phyloP scores from a whole-genome alignment of 805 yeast species.

The Wickerhamomyces mucosus region DNA sequence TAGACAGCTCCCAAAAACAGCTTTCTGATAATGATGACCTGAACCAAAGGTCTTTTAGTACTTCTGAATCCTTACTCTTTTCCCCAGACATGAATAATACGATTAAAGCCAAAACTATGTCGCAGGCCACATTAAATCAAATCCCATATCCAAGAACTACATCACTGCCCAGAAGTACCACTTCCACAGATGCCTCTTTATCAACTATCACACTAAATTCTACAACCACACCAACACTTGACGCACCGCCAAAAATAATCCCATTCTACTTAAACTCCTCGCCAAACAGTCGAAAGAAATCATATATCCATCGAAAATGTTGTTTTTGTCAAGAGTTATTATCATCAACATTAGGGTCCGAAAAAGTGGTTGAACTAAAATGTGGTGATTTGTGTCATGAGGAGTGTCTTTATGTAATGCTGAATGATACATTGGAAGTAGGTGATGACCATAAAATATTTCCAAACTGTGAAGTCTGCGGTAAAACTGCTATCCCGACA shows the following conservation, averaged over 20 bases:
- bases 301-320: constrained; percentile 21
- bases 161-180: neutral
- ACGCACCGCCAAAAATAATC: neutral
- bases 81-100: no score
- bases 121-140: no score
- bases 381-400: constrained; percentile 40
- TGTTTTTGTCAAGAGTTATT: constrained; percentile 36
- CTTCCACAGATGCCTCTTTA: no score
- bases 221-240: neutral
- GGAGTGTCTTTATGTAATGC: constrained; percentile 29
- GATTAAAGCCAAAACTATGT: no score
- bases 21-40: no score
- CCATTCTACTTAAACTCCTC: neutral
- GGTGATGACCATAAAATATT: constrained; percentile 11
- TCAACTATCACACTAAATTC: no score
- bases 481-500: constrained; percentile 12
- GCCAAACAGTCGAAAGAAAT: constrained; percentile 6
- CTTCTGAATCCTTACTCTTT: no score
- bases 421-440: constrained; percentile 4
- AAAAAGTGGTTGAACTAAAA: constrained; percentile 27
- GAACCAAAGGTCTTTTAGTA: no score
- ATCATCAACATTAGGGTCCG: constrained; percentile 26
- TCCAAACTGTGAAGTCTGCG: constrained; percentile 16
- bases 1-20: no score
- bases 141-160: neutral